Percentiles rank a stretch among this genome's conserved stretches.
phyloP scores from a whole-genome alignment of 2,329 filamentous ascomycete genomes.

The Alternaria rosae region DNA sequence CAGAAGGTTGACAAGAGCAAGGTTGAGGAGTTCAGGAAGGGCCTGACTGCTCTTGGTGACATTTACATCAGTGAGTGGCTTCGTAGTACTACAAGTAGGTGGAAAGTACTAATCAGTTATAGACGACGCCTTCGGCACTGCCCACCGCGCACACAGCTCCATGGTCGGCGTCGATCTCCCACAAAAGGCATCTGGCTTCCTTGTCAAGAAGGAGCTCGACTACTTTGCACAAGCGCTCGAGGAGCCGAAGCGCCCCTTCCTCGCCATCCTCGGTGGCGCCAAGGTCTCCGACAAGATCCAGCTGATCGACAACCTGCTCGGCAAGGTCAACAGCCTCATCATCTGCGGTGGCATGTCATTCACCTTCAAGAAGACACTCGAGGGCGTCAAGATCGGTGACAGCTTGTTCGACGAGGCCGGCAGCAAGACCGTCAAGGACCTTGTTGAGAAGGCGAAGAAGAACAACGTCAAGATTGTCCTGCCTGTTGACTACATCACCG shows the following conservation, averaged over 20 bases:
- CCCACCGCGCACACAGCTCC: conserved; percentile 97
- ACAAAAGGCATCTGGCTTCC: conserved; percentile 96
- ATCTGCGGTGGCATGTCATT: conserved; percentile 99
- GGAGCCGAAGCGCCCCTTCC: conserved; percentile 91
- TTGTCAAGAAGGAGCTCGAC: conserved; percentile 99
- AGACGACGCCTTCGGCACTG: conserved; percentile 99
- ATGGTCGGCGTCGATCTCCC: conserved; percentile 98
- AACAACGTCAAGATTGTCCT: conserved; percentile 95
- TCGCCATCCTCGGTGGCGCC: conserved; percentile 96
- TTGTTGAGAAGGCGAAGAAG: conserved; percentile 95
- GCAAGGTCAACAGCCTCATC: conserved; percentile 96
- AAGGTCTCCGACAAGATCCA: conserved; percentile 99
- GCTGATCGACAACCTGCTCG: conserved; percentile 97
- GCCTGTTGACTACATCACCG: conserved; percentile 93
- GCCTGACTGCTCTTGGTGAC: conserved; percentile 91
- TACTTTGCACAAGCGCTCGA: conserved; percentile 99
- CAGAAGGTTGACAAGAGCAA: conserved; percentile 94
- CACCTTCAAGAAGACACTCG: conserved; percentile 99
- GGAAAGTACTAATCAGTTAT: conserved; percentile 27
- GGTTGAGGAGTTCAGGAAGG: conserved; percentile 93
- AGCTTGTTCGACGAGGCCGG: conserved; percentile 94
- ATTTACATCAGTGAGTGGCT: conserved; percentile 84
- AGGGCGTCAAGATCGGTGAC: conserved; percentile 87
- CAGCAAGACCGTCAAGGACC: conserved; percentile 84
- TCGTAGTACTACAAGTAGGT: neutral